Percentiles rank a stretch among this genome's conserved stretches.
phyloP scores from a whole-genome alignment of 2,329 filamentous ascomycete genomes.

The Colletotrichum sansevieriae region DNA sequence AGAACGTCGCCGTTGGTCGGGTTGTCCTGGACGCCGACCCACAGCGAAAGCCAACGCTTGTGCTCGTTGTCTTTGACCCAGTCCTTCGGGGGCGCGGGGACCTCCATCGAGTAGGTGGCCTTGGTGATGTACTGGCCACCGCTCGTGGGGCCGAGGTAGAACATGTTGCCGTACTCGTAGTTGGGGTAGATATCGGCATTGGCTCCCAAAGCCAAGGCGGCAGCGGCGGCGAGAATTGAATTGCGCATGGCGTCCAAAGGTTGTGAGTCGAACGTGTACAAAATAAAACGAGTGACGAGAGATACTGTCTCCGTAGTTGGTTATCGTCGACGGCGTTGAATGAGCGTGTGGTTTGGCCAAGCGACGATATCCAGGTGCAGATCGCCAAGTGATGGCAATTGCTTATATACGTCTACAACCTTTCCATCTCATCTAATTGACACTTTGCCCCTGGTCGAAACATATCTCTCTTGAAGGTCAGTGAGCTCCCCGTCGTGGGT shows the following conservation, averaged over 20 bases:
- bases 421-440: conserved; percentile 4
- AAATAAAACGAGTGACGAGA: conserved; percentile 24
- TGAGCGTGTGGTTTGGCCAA: conserved; percentile 5
- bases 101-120: conserved; percentile 43
- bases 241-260: conserved; percentile 15
- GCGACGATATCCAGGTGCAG: background rate
- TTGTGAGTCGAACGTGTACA: background rate
- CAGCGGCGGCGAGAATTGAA: conserved; percentile 8
- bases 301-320: conserved; percentile 15
- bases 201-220: conserved; percentile 19
- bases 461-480: background rate
- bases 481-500: background rate
- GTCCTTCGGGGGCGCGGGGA: conserved; percentile 22
- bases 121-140: conserved; percentile 38
- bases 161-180: conserved; percentile 34
- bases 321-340: background rate
- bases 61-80: conserved; percentile 28
- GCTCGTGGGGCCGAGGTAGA: conserved; percentile 28
- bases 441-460: background rate
- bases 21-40: conserved; percentile 31
- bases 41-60: conserved; percentile 23
- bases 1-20: conserved; percentile 20
- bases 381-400: conserved; percentile 1
- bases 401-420: background rate
- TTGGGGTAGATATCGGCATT: conserved; percentile 27